These are phyloP conservation scores for Trypanosomatidae sp. DNA, from an alignment of 208 protist genomes.

Conservation along the genomic window DNA sequence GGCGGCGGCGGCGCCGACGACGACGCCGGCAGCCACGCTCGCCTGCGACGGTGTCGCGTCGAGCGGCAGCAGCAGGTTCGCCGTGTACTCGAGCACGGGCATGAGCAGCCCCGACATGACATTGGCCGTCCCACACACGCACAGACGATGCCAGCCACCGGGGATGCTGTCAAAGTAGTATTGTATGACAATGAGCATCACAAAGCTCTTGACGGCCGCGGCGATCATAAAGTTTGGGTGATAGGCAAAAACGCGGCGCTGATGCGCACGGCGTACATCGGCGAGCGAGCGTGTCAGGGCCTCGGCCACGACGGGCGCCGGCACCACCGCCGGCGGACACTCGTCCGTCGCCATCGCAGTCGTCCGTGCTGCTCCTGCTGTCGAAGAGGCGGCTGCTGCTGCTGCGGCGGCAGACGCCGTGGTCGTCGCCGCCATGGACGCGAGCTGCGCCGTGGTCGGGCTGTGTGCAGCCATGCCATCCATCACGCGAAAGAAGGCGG, in stretches of 20 bases:
- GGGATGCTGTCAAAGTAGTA: slow-evolving; percentile 27
- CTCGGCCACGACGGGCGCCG: slow-evolving; percentile 19
- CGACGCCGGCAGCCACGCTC: slow-evolving; percentile 6
- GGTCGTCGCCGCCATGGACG: too few relatives aligned
- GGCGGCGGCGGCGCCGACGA: too few relatives aligned
- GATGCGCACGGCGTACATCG: slow-evolving; percentile 19
- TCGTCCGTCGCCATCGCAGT: too few relatives aligned
- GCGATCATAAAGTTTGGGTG: slow-evolving; percentile 40
- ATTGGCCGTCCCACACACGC: slow-evolving; percentile 33
- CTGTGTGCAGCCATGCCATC: too few relatives aligned
- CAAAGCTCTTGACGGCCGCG: slow-evolving; percentile 25
- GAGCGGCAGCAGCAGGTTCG: slow-evolving; percentile 16
- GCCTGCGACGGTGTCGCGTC: slow-evolving; percentile 6
- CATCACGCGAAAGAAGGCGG: too few relatives aligned
- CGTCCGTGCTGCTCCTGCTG: too few relatives aligned
- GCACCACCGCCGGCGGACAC: slow-evolving; percentile 13
- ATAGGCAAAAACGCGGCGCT: slow-evolving; percentile 28
- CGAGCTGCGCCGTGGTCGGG: too few relatives aligned
- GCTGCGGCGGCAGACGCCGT: too few relatives aligned
- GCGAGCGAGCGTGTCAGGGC: slow-evolving; percentile 20
- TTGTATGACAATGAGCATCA: slow-evolving; percentile 43
- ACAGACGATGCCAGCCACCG: slow-evolving; percentile 41
- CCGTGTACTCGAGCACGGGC: slow-evolving; percentile 34
- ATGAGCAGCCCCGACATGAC: slow-evolving; percentile 35
- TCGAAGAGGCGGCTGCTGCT: too few relatives aligned